Base-by-base conservation (phyloP, 2,329 filamentous ascomycete genomes). In the Xylaria sp. region DNA sequence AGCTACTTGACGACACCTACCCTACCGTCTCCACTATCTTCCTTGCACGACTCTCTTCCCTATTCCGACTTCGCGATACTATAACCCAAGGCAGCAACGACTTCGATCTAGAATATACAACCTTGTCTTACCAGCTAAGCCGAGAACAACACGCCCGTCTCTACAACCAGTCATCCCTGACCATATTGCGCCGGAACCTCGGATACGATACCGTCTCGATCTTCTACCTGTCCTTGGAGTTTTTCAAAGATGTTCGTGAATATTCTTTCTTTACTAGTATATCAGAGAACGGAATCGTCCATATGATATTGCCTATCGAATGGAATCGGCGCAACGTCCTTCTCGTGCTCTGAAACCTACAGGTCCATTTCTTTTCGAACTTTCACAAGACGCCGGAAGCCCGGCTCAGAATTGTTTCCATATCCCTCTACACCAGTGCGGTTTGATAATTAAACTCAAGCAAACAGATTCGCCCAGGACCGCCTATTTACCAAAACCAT, bases 401-500 rank as follows among this genome's bases (percentile, higher is more conserved):
- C 24, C 22, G 34, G n/a, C n/a, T n/a, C n/a, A n/a, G n/a, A 29
- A 8, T 17, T 22, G 16, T n/a, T 13, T 21, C 46, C 16, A 26
- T 34, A 44, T n/a, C 38, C 24, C 46, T 24, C n/a, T 29, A 39
- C 18, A 16, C 29, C 11, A 9, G 20, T 17, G 42, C 40, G 38
- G 44, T 38, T 46, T 24, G 19, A 54, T 55, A 49, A 43, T 50
- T 59, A 53, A 62, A 45, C 44, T 34, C 39, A 11, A 29, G 29
- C 29, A n/a, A 39, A 21, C 39, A 63, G 55, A 49, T 54, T 22
- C 43, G 18, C 34, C 37, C 18, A 38, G 37, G 42, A 9, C n/a
- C 50, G 44, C 22, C 47, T 17, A 4, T 39, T 39, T 11, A 42
- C 54, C 63, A 61, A 64, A 64, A 73, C 69, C 73, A 96, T 96